Percentiles rank a stretch among this genome's conserved stretches.
phyloP scores from a whole-genome alignment of 176 grass and related monocot genomes.

The Puccinellia tenuiflora region DNA sequence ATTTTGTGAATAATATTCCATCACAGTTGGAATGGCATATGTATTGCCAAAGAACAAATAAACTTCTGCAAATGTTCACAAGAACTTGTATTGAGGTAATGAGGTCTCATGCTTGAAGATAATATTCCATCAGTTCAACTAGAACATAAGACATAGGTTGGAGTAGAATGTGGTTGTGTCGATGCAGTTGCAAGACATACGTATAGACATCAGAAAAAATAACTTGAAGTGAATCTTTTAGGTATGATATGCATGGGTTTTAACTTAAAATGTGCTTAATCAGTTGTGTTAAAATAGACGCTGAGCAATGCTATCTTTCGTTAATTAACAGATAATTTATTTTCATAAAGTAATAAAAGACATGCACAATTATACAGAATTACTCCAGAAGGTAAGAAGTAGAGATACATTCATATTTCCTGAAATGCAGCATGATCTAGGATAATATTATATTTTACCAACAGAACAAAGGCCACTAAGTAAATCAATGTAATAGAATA shows the following conservation, averaged over 20 bases:
- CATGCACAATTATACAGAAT: not conserved
- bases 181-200: conserved; percentile 12
- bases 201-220: not conserved
- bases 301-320: not conserved
- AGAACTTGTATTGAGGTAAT: conserved; percentile 6
- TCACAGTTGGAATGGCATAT: conserved; percentile 10
- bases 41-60: conserved; percentile 13
- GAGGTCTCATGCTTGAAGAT: not conserved
- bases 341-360: not conserved
- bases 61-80: conserved; percentile 5
- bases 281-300: not conserved
- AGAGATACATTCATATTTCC: not conserved
- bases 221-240: not conserved
- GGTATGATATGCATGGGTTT: conserved; percentile 17
- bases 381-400: not conserved
- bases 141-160: not conserved
- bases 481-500: conserved; percentile 13
- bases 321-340: not conserved
- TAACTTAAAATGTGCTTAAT: not conserved
- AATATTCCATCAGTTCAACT: conserved; percentile 5
- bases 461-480: conserved; percentile 14
- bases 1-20: conserved; percentile 4
- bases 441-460: conserved; percentile 25
- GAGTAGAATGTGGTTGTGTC: conserved; percentile 18
- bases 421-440: conserved; percentile 17